Evolutionary conservation across 2,329 filamentous ascomycete species (phyloP).

Genomic region (Fusarium nodosum): DNA sequence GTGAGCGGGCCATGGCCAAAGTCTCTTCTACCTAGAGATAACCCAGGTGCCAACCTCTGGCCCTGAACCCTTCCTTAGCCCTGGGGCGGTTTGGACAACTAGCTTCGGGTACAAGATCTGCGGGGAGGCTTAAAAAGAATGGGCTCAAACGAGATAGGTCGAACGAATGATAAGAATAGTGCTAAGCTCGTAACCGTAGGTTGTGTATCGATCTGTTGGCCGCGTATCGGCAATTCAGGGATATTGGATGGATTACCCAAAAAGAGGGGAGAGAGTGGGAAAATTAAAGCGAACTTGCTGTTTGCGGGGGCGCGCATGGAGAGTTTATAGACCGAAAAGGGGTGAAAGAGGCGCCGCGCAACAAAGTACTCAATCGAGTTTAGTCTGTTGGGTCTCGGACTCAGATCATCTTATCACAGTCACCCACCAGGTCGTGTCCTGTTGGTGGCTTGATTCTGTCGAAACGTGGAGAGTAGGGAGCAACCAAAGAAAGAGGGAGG

Average conservation of each 20-base stretch:
- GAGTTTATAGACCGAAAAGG: constrained; percentile 46
- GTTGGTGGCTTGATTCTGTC: constrained; percentile 3
- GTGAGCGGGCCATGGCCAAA: constrained; percentile 34
- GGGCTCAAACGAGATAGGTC: neutral
- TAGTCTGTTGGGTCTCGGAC: constrained; percentile 1
- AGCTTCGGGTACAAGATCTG: constrained; percentile 2
- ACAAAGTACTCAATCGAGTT: constrained; percentile 17
- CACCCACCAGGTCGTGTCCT: neutral
- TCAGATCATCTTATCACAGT: constrained; percentile 8
- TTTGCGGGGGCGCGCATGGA: constrained; percentile 7
- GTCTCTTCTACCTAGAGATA: neutral
- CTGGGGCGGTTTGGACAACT: neutral
- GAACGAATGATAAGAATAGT: neutral
- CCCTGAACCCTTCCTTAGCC: neutral
- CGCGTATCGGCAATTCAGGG: constrained; percentile 6
- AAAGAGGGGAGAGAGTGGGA: constrained; percentile 9
- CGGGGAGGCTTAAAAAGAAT: neutral
- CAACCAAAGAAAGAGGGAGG: neutral
- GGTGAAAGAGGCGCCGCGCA: constrained; percentile 48
- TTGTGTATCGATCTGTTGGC: neutral
- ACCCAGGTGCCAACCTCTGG: neutral
- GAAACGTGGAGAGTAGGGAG: neutral
- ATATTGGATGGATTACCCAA: neutral
- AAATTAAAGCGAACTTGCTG: neutral
- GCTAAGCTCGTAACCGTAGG: neutral